Percentiles rank a stretch among this genome's conserved stretches.
phyloP scores from a whole-genome alignment of 208 protist genomes.

The Crithidia brevicula region DNA sequence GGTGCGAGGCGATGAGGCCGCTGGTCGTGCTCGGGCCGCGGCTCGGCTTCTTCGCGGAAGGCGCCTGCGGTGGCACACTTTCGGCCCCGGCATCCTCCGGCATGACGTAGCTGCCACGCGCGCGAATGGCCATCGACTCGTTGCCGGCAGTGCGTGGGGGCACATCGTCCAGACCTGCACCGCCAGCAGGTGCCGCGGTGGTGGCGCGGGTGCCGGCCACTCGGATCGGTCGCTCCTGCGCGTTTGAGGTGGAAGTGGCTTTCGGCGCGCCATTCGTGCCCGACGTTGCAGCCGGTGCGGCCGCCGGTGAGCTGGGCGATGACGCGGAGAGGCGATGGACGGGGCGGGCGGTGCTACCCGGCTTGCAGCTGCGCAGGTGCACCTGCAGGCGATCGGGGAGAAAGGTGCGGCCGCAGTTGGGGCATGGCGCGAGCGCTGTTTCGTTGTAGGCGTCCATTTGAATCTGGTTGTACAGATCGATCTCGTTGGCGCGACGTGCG shows the following conservation, averaged over 20 bases:
- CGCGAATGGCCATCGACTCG: constrained; percentile 2
- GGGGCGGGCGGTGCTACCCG: constrained; percentile 46
- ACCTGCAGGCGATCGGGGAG: constrained; percentile 89
- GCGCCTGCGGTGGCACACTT: constrained; percentile 3
- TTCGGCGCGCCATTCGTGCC: not conserved
- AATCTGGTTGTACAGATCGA: constrained; percentile 81
- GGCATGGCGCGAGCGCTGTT: constrained; percentile 73
- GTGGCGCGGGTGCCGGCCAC: constrained; percentile 22
- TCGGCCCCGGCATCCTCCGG: constrained; percentile 2
- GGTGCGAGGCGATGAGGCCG: not conserved
- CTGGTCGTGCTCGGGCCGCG: not conserved
- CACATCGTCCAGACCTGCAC: constrained; percentile 22
- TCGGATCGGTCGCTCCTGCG: constrained; percentile 23
- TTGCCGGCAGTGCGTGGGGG: constrained; percentile 4
- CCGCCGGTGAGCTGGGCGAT: not conserved
- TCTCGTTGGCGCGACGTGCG: constrained; percentile 32
- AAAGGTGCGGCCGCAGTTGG: constrained; percentile 92
- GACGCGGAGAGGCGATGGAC: constrained; percentile 37
- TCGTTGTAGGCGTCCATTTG: constrained; percentile 82
- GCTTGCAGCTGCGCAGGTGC: constrained; percentile 89
- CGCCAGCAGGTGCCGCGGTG: no score
- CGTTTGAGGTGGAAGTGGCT: not conserved
- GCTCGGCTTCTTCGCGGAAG: constrained; percentile 4
- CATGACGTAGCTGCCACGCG: not conserved
- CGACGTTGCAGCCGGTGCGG: not conserved